A percentile compares a stretch with the other conserved stretches of the same genome.
These are phyloP conservation scores for Morella rubra DNA, from an alignment of 306 rosid species.

Conservation along the genomic window DNA sequence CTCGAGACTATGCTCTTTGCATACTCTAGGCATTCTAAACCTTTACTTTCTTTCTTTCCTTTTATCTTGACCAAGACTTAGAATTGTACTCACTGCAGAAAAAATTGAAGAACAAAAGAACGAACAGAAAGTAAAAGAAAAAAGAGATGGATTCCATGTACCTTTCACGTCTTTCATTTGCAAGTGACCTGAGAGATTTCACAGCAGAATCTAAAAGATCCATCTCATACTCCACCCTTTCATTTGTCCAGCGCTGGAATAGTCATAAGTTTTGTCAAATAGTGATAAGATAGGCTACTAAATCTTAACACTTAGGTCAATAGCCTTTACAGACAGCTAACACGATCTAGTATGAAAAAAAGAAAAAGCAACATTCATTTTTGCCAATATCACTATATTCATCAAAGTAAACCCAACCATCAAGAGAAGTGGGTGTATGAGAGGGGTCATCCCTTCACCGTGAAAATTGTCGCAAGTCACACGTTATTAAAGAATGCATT, in stretches of 20 bases:
- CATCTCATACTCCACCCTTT: constrained; percentile 65
- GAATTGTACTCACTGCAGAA: not conserved
- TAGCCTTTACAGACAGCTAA: constrained; percentile 1
- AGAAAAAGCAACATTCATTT: no score
- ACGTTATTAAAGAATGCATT: not conserved
- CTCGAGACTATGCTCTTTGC: no score
- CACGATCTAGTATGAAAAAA: not conserved
- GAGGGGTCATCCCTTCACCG: not conserved
- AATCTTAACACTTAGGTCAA: constrained; percentile 8
- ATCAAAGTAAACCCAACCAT: no score
- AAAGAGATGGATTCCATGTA: constrained; percentile 31
- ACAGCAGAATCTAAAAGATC: constrained; percentile 66
- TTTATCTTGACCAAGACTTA: not conserved
- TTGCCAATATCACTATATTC: no score
- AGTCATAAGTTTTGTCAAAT: constrained; percentile 1
- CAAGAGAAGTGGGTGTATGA: not conserved
- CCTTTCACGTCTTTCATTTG: constrained; percentile 94
- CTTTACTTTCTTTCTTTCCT: no score
- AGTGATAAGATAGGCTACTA: not conserved
- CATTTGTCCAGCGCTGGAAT: constrained; percentile 79
- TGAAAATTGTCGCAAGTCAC: not conserved
- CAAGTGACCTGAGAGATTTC: constrained; percentile 79
- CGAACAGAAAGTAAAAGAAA: not conserved
- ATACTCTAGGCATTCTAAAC: no score
- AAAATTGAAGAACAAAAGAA: not conserved